phyloP scores from a whole-genome alignment of 2,329 filamentous ascomycete species.

The Rutstroemia sp. region DNA sequence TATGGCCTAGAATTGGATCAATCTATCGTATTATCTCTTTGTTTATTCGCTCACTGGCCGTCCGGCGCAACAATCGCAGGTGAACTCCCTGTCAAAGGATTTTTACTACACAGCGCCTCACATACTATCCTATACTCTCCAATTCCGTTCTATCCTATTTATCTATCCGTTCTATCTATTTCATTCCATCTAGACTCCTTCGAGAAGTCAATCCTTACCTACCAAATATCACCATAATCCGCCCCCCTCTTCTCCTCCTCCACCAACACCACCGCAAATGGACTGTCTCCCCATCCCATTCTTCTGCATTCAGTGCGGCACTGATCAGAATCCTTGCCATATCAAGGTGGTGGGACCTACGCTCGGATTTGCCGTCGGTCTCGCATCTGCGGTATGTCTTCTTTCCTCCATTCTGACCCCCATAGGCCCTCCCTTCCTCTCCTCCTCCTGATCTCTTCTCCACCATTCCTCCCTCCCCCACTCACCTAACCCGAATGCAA shows the following conservation, averaged over 20 bases:
- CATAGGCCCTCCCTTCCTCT: not conserved
- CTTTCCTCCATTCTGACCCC: not conserved
- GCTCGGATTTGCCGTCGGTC: conserved; percentile 37
- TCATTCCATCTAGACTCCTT: too few relatives aligned
- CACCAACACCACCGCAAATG: not conserved
- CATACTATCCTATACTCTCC: too few relatives aligned
- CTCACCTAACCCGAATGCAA: not conserved
- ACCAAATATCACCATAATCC: too few relatives aligned
- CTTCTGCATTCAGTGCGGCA: conserved; percentile 37
- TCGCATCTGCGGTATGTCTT: conserved; percentile 41
- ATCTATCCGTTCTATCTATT: too few relatives aligned
- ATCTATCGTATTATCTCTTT: too few relatives aligned
- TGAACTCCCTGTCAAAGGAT: too few relatives aligned
- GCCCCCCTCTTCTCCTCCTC: not conserved
- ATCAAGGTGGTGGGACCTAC: conserved; percentile 50
- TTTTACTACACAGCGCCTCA: too few relatives aligned
- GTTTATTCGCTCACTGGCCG: too few relatives aligned
- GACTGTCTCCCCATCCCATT: conserved; percentile 10
- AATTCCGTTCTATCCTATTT: too few relatives aligned
- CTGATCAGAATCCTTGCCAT: conserved; percentile 48
- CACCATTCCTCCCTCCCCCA: not conserved
- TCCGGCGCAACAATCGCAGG: too few relatives aligned
- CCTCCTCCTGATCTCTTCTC: not conserved
- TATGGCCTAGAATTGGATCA: too few relatives aligned
- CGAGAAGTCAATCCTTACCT: too few relatives aligned